Conservation (phyloP, 495 filamentous ascomycete species). For the Diplogelasinospora grovesii region DNA sequence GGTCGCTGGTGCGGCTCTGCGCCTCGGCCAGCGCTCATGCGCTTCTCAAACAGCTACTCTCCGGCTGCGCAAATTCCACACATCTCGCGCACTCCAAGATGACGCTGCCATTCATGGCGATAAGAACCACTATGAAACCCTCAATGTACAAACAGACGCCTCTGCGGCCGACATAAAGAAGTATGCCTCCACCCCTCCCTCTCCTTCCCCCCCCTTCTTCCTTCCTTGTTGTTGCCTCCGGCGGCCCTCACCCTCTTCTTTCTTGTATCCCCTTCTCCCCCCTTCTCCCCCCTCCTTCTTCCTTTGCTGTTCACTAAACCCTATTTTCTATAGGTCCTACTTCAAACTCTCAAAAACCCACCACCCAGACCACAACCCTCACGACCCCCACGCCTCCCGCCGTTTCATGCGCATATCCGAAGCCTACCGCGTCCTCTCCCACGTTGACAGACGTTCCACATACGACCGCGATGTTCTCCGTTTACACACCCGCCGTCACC, state of each 20-base stretch:
- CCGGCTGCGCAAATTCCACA: slow-evolving; percentile 34
- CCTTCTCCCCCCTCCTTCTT: slow-evolving; percentile 6
- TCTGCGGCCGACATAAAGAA: slow-evolving; percentile 76
- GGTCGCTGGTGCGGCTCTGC: slow-evolving; percentile 19
- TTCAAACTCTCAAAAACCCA: slow-evolving; percentile 85
- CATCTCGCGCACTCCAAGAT: slow-evolving; percentile 28
- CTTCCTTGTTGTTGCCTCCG: too few relatives aligned
- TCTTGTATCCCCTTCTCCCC: too few relatives aligned
- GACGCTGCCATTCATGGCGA: slow-evolving; percentile 19
- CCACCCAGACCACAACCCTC: slow-evolving; percentile 88
- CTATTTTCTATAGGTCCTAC: slow-evolving; percentile 56
- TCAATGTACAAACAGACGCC: slow-evolving; percentile 65
- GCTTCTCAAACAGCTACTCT: slow-evolving; percentile 1
- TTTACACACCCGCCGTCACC: slow-evolving; percentile 26
- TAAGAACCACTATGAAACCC: slow-evolving; percentile 70
- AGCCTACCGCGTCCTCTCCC: slow-evolving; percentile 74
- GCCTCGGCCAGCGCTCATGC: slow-evolving; percentile 10
- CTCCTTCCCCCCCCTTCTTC: neutral
- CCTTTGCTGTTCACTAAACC: neutral
- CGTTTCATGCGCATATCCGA: slow-evolving; percentile 83
- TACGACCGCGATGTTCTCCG: slow-evolving; percentile 69
- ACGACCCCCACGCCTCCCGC: slow-evolving; percentile 60
- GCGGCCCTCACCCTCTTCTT: too few relatives aligned
- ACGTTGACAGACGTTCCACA: slow-evolving; percentile 59
- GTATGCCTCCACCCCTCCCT: slow-evolving; percentile 31